phyloP scores from a whole-genome alignment of 495 filamentous ascomycete species.

The Penicillium flavigenum region DNA sequence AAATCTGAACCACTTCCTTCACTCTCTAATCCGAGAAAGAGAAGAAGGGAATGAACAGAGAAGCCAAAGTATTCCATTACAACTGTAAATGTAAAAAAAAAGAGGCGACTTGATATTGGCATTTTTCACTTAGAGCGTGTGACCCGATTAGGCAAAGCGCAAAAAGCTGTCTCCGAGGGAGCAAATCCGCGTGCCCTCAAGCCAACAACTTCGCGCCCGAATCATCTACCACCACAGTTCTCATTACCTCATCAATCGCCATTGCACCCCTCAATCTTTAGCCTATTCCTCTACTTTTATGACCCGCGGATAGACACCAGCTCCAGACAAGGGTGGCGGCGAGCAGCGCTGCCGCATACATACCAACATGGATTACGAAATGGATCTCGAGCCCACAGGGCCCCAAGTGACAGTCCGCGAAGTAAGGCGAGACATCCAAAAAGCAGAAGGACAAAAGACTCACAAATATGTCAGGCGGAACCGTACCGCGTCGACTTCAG shows the following conservation, averaged over 20 bases:
- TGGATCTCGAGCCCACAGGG: constrained; percentile 64
- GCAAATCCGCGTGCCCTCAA: constrained; percentile 24
- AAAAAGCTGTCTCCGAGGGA: constrained; percentile 27
- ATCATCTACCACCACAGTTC: constrained; percentile 1
- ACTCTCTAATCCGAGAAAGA: neutral
- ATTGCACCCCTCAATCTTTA: neutral
- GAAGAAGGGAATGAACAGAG: neutral
- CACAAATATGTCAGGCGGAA: constrained; percentile 55
- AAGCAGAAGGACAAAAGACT: neutral
- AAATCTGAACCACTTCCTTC: constrained; percentile 17
- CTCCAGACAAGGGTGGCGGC: constrained; percentile 22
- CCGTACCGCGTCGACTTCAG: constrained; percentile 74
- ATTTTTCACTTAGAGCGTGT: neutral
- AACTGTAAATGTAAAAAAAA: neutral
- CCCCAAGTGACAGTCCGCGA: constrained; percentile 71
- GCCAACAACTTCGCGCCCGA: constrained; percentile 13
- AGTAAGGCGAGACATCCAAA: constrained; percentile 35
- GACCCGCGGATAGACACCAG: constrained; percentile 10
- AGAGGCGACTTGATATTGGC: neutral
- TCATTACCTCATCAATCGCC: neutral
- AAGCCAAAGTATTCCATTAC: neutral
- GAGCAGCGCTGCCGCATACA: constrained; percentile 29
- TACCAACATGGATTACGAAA: constrained; percentile 65
- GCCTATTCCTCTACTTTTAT: neutral
- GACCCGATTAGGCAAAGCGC: constrained; percentile 41